A percentile compares a stretch with the other conserved stretches of the same genome.
Evolutionary conservation across 208 protist genomes (phyloP).

Genomic region (Leishmania guyanensis): DNA sequence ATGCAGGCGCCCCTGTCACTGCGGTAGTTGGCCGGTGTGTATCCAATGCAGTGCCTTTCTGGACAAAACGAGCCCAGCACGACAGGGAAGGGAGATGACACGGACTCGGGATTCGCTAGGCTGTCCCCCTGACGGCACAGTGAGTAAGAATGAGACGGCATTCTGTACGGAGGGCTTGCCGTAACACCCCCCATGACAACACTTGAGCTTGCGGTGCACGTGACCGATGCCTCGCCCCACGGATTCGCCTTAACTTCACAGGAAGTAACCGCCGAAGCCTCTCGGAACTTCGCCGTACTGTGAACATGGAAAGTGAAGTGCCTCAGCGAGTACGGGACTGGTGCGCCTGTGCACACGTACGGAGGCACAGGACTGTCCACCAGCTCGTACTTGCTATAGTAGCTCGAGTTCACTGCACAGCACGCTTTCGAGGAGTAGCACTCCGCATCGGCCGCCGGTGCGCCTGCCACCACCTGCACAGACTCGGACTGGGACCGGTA

Average conservation of each 20-base stretch:
- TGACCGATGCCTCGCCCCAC: background rate
- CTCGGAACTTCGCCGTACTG: background rate
- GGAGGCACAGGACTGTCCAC: constrained; percentile 30
- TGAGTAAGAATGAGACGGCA: background rate
- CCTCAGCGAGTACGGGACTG: constrained; percentile 12
- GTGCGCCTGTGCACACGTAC: constrained; percentile 17
- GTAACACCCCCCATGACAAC: background rate
- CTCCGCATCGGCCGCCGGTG: constrained; percentile 13
- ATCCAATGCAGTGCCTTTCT: constrained; percentile 19
- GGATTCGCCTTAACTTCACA: constrained; percentile 6
- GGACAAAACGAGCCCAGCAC: constrained; percentile 4
- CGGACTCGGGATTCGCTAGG: background rate
- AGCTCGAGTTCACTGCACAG: constrained; percentile 17
- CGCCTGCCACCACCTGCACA: constrained; percentile 9
- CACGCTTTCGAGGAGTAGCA: constrained; percentile 21
- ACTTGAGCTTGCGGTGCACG: background rate
- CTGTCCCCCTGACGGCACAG: constrained; percentile 23
- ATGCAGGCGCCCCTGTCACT: constrained; percentile 11
- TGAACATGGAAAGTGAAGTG: constrained; percentile 11
- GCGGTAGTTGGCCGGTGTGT: constrained; percentile 25
- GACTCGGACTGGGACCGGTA: constrained; percentile 35
- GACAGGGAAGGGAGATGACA: constrained; percentile 19
- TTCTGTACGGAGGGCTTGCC: constrained; percentile 8
- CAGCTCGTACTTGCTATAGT: constrained; percentile 27
- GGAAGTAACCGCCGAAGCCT: background rate